Evolutionary conservation across 306 rosid genomes (phyloP), one percentile per base, ranked within the genome.

Genomic region (Dalbergia cultrata): DNA sequence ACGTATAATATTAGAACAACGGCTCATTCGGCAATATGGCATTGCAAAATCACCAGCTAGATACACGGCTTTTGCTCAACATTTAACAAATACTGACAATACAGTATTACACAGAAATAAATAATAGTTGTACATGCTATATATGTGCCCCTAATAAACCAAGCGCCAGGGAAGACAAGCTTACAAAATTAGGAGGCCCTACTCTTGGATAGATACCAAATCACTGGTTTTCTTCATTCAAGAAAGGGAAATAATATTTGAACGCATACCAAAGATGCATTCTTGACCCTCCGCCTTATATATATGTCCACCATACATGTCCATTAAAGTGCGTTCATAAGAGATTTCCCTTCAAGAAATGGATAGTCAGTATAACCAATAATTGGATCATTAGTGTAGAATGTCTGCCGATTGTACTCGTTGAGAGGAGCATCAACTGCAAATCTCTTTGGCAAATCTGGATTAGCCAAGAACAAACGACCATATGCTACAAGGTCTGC

Each of bases 371-470:
- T 87, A 78, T 91, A 93, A 31, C 97, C 93, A 45, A 87, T 0
- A 45, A 88, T 68, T 0, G 96, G 97, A 75, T 90, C 97, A 44
- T 66, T 11, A 19, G 1, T 13, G 70, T 87, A 89, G 61, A 92
- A 90, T 8, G 92, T 92, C 0, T 75, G 78, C 16, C 90, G 19
- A 1, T 75, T 53, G 74, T 92, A 90, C 86, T 83, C 85, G 75
- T 92, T 92, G 13, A 92, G 86, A 37, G 92, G 85, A 44, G 92
- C 92, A 73, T 87, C 90, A 70, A 88, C 79, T 34, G 81, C 84
- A 80, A 85, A 90, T 85, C 97, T 83, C 77, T 83, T 92, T 0
- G 97, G 92, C 76, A 92, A 87, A 85, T 92, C 94, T 14, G 91
- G 97, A 80, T 90, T 92, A 18, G 94, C 90, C 80, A 92, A 70